Conservation (phyloP, 2,329 filamentous ascomycete species). For the Mycosphaerella sp. region DNA sequence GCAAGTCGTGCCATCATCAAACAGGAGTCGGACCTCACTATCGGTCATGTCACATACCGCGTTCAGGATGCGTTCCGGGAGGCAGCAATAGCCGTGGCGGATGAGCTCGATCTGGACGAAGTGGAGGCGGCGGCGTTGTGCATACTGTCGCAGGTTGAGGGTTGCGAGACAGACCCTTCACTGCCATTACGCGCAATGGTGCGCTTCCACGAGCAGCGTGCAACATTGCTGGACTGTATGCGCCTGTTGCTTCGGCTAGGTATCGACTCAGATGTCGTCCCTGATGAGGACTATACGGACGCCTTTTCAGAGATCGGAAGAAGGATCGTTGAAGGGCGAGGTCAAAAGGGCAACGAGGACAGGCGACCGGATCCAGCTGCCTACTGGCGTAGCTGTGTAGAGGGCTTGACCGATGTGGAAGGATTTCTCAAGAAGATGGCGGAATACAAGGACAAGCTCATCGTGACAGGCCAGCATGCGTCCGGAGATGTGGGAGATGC, state of each 20-base stretch:
- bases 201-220: constrained; percentile 78
- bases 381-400: constrained; percentile 69
- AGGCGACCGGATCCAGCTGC: constrained; percentile 48
- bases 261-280: constrained; percentile 47
- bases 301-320: constrained; percentile 52
- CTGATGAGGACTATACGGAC: constrained; percentile 35
- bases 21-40: constrained; percentile 65
- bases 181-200: constrained; percentile 75
- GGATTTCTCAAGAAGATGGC: constrained; percentile 67
- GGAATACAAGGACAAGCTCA: constrained; percentile 69
- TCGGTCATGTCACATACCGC: constrained; percentile 67
- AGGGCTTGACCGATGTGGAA: constrained; percentile 69
- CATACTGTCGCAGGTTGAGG: constrained; percentile 64
- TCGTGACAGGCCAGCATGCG: constrained; percentile 63
- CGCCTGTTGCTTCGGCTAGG: constrained; percentile 70
- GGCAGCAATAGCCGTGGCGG: constrained; percentile 56
- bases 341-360: constrained; percentile 40
- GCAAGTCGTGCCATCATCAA: constrained; percentile 64
- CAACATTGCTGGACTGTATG: constrained; percentile 75
- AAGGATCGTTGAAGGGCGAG: constrained; percentile 48
- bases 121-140: constrained; percentile 67
- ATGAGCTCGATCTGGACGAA: constrained; percentile 87
- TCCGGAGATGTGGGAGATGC: constrained; percentile 65
- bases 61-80: constrained; percentile 20
- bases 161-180: constrained; percentile 59